Conservation (phyloP, 257 asterid genomes). For the Agastache rugosa region DNA sequence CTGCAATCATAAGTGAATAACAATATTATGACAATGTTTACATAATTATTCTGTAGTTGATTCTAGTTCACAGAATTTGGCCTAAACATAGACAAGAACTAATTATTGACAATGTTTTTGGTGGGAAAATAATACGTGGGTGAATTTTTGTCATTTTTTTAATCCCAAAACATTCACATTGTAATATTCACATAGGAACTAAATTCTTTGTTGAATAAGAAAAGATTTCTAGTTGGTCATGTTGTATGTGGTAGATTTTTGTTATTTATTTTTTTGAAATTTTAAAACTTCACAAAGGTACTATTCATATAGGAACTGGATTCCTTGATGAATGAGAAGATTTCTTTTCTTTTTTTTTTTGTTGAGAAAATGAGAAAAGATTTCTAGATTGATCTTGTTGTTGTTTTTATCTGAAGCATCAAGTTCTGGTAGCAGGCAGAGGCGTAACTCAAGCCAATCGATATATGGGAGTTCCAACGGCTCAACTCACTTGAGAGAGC, state of each 20-base stretch:
- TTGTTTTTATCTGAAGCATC: conserved; percentile 54
- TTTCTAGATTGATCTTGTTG: conserved; percentile 31
- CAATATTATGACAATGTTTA: background rate
- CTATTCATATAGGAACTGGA: conserved; percentile 19
- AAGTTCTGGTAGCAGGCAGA: conserved; percentile 52
- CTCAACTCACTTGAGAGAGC: conserved; percentile 53
- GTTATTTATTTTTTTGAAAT: background rate
- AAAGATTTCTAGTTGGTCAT: conserved; percentile 24
- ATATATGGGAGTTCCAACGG: conserved; percentile 61
- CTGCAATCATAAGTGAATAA: background rate
- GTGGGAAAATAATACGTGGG: background rate
- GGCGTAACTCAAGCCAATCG: conserved; percentile 49
- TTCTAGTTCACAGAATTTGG: conserved; percentile 10
- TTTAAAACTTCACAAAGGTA: background rate
- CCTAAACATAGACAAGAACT: background rate
- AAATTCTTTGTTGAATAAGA: conserved; percentile 4
- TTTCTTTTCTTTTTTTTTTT: too few species aligned
- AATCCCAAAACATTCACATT: background rate
- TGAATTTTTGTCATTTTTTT: background rate
- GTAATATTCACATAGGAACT: conserved; percentile 13
- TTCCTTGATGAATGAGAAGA: conserved; percentile 2
- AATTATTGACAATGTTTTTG: background rate
- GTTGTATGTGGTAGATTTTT: conserved; percentile 24
- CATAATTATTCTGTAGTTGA: background rate
- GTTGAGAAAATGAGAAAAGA: conserved; percentile 10